Conservation (phyloP, 2,329 filamentous ascomycete species). For the Penicillium paneum region DNA sequence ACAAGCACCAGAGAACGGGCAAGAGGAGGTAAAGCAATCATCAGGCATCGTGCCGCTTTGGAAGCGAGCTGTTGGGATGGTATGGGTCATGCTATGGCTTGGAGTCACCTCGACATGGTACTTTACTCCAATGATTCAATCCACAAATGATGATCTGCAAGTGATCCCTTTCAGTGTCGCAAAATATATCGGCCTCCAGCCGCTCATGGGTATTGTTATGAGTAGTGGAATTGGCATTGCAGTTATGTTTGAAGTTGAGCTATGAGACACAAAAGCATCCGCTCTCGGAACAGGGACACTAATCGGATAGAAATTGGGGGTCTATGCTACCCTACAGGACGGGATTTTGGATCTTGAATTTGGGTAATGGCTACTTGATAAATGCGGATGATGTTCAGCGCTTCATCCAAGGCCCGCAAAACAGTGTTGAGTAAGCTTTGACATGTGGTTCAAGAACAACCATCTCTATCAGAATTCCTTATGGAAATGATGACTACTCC, state of each 20-base stretch:
- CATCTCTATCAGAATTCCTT: background rate
- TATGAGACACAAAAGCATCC: background rate
- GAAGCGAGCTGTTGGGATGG: background rate
- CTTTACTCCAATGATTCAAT: slow-evolving; percentile 9
- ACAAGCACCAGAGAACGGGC: background rate
- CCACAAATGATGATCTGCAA: background rate
- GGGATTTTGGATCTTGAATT: background rate
- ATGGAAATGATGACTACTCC: background rate
- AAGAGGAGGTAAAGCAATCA: background rate
- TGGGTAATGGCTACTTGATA: background rate
- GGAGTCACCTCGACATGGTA: slow-evolving; percentile 10
- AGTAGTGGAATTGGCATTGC: background rate
- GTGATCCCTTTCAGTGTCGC: slow-evolving; percentile 11
- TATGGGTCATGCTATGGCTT: slow-evolving; percentile 10
- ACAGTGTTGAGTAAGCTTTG: background rate
- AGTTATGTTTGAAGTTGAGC: background rate
- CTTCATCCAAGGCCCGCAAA: background rate
- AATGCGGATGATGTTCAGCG: background rate
- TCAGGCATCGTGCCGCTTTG: background rate
- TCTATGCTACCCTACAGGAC: background rate
- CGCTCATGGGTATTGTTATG: background rate
- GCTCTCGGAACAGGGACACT: background rate
- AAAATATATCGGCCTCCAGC: background rate
- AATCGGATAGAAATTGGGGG: background rate
- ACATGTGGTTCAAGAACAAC: background rate